phyloP scores from a whole-genome alignment of 176 grass and related monocot species.

The Oryza australiensis region DNA sequence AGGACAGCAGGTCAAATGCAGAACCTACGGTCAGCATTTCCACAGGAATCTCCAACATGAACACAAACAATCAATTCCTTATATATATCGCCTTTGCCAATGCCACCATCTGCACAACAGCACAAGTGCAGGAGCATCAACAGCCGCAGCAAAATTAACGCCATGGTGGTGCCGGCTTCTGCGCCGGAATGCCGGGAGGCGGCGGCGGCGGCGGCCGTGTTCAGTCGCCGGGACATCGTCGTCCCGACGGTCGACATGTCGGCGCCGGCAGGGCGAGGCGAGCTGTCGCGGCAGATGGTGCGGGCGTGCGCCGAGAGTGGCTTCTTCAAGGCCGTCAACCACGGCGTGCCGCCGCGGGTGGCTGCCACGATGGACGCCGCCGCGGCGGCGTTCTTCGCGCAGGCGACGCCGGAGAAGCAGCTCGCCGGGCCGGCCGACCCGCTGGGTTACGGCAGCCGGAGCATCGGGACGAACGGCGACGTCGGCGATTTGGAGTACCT shows the following conservation, averaged over 20 bases:
- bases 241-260: conserved; percentile 73
- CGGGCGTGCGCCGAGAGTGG: conserved; percentile 61
- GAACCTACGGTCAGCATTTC: background rate
- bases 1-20: background rate
- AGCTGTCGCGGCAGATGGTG: conserved; percentile 49
- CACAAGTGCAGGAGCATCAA: background rate
- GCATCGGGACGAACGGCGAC: conserved; percentile 76
- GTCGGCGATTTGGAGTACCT: conserved; percentile 92
- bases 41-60: background rate
- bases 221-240: conserved; percentile 2
- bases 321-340: conserved; percentile 94
- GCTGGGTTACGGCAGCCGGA: conserved; percentile 77
- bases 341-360: conserved; percentile 49
- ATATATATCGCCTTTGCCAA: background rate
- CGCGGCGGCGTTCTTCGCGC: conserved; percentile 57
- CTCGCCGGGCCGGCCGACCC: conserved; percentile 70
- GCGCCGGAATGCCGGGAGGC: conserved; percentile 13
- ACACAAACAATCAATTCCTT: background rate
- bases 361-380: conserved; percentile 48
- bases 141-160: background rate
- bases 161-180: conserved; percentile 42
- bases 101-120: background rate
- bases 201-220: background rate
- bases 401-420: conserved; percentile 48
- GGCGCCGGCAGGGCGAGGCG: conserved; percentile 18